phyloP scores from a whole-genome alignment of 495 filamentous ascomycete species.

The Penicillium cinerascens region DNA sequence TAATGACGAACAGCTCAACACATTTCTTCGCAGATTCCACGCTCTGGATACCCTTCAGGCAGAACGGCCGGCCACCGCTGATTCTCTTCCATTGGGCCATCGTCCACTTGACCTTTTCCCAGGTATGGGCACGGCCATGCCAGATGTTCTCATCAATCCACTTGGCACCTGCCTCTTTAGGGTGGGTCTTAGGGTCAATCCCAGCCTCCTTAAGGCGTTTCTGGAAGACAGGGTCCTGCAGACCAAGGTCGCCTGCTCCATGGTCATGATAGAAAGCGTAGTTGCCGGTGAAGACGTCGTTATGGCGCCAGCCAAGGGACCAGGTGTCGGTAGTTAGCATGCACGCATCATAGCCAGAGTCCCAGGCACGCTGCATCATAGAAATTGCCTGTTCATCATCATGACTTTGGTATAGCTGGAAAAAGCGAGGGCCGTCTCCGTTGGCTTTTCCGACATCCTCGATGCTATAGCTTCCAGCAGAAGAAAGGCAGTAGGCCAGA shows the following conservation, averaged over 20 bases:
- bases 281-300: slow-evolving; percentile 54
- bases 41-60: slow-evolving; percentile 55
- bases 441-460: slow-evolving; percentile 59
- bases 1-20: slow-evolving; percentile 40
- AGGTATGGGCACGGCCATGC: slow-evolving; percentile 58
- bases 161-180: slow-evolving; percentile 49
- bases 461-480: slow-evolving; percentile 56
- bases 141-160: slow-evolving; percentile 63
- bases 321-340: slow-evolving; percentile 66
- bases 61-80: slow-evolving; percentile 53
- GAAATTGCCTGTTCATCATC: slow-evolving; percentile 58
- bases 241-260: slow-evolving; percentile 52
- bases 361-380: slow-evolving; percentile 50
- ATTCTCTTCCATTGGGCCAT: slow-evolving; percentile 50
- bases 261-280: slow-evolving; percentile 61
- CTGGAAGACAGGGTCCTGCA: slow-evolving; percentile 57
- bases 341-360: slow-evolving; percentile 54
- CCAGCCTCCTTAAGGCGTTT: slow-evolving; percentile 45
- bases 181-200: slow-evolving; percentile 50
- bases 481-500: slow-evolving; percentile 54
- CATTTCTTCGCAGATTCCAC: slow-evolving; percentile 52
- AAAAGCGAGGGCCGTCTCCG: slow-evolving; percentile 50
- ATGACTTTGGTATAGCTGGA: slow-evolving; percentile 63
- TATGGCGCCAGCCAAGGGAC: slow-evolving; percentile 62
- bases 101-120: slow-evolving; percentile 56